These are phyloP conservation scores for Suhomyces bolitotheri DNA, from an alignment of 1,139 yeast species.

Conservation along the genomic window DNA sequence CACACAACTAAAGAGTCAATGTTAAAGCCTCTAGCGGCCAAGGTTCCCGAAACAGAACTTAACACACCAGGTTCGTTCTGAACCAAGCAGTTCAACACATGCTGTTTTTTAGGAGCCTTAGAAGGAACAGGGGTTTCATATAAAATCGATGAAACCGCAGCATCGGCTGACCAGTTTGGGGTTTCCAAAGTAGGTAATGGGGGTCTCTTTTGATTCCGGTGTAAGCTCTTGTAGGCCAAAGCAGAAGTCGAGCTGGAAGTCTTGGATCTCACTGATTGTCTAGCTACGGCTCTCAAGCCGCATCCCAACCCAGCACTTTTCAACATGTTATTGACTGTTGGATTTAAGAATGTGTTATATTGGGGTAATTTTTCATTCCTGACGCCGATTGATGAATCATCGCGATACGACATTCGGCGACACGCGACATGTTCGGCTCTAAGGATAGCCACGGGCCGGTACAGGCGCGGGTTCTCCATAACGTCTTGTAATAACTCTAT, in stretches of 20 bases:
- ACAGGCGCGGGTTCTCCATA: constrained; percentile 5
- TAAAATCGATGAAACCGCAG: constrained; percentile 91
- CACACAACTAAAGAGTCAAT: constrained; percentile 96
- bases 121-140: constrained; percentile 89
- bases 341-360: not conserved
- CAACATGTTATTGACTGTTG: constrained; percentile 6
- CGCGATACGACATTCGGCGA: constrained; percentile 8
- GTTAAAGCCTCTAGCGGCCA: constrained; percentile 97
- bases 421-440: constrained; percentile 9
- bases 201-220: constrained; percentile 83
- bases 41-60: constrained; percentile 88
- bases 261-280: constrained; percentile 26
- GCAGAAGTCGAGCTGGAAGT: constrained; percentile 81
- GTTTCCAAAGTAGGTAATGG: constrained; percentile 93
- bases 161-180: constrained; percentile 92
- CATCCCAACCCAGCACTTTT: constrained; percentile 9
- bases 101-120: constrained; percentile 70
- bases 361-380: constrained; percentile 12
- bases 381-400: constrained; percentile 12
- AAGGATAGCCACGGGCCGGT: constrained; percentile 11
- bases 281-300: constrained; percentile 6
- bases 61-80: constrained; percentile 99
- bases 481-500: too few species aligned
- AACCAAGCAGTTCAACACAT: constrained; percentile 92
- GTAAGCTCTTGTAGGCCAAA: constrained; percentile 88